These are phyloP conservation scores for Phalaenopsis hybrid DNA, from an alignment of 116 monocot genomes.

Conservation along the genomic window DNA sequence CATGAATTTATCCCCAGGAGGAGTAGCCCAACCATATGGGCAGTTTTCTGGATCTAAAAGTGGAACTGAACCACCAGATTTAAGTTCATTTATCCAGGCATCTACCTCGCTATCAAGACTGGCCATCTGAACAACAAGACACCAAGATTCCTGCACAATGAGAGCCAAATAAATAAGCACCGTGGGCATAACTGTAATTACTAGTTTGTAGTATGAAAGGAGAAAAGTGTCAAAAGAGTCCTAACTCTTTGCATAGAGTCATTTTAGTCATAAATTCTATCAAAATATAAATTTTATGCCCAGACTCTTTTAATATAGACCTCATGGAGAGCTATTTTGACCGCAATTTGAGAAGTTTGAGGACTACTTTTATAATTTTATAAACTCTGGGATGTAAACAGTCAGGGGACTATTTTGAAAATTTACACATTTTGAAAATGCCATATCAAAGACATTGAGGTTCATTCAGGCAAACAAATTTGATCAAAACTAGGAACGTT, in stretches of 20 bases:
- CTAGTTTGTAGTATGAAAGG: too few species aligned
- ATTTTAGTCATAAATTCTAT: too few species aligned
- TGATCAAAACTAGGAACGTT: not conserved
- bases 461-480: not conserved
- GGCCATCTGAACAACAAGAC: constrained; percentile 34
- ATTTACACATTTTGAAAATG: too few species aligned
- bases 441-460: not conserved
- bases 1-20: constrained; percentile 59
- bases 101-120: constrained; percentile 23
- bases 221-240: too few species aligned
- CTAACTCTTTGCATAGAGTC: too few species aligned
- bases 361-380: too few species aligned
- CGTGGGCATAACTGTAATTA: not conserved
- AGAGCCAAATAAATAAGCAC: not conserved
- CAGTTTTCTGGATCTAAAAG: constrained; percentile 59
- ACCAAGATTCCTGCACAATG: not conserved
- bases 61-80: constrained; percentile 58
- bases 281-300: too few species aligned
- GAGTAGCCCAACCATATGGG: constrained; percentile 76
- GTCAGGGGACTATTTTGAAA: too few species aligned
- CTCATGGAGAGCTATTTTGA: too few species aligned
- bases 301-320: too few species aligned
- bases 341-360: too few species aligned
- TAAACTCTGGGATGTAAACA: too few species aligned
- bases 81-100: constrained; percentile 61